phyloP scores from a whole-genome alignment of 805 yeast species.

The Zygoascus biomembranicola region DNA sequence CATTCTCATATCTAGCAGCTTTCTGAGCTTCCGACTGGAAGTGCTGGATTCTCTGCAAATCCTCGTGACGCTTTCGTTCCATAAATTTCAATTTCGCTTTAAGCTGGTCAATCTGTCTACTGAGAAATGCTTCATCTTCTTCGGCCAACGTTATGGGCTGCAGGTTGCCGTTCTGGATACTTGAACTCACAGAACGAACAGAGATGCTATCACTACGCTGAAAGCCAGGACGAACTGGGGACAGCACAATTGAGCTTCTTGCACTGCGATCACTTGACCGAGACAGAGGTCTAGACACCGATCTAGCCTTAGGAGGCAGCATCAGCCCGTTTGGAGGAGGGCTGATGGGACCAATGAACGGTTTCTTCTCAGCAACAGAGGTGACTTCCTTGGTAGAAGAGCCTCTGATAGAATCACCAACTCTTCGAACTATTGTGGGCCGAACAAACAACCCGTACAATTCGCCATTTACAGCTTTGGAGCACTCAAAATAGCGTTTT shows the following conservation, averaged over 20 bases:
- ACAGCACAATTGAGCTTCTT: background rate
- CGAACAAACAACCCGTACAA: conserved; percentile 69
- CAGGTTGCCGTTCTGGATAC: background rate
- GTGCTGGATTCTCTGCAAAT: conserved; percentile 15
- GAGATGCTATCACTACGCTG: background rate
- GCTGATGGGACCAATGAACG: background rate
- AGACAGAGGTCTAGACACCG: background rate
- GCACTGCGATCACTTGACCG: background rate
- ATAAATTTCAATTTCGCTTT: conserved; percentile 18
- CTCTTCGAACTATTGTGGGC: conserved; percentile 44
- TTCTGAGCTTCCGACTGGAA: conserved; percentile 19
- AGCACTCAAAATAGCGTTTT: conserved; percentile 46
- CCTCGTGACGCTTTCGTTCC: conserved; percentile 22
- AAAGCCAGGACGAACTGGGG: background rate
- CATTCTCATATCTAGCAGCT: conserved; percentile 19
- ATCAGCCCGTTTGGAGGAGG: background rate
- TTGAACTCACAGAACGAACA: background rate
- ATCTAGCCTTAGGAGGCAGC: background rate
- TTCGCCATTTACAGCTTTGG: conserved; percentile 19
- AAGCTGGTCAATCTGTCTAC: conserved; percentile 18
- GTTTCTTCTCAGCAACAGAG: background rate
- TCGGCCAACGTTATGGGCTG: background rate
- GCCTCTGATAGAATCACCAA: background rate
- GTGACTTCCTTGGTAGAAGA: background rate
- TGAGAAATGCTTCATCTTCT: background rate